Conservation (phyloP, 2,329 filamentous ascomycete genomes). For the Scleromitrula shiraiana region DNA sequence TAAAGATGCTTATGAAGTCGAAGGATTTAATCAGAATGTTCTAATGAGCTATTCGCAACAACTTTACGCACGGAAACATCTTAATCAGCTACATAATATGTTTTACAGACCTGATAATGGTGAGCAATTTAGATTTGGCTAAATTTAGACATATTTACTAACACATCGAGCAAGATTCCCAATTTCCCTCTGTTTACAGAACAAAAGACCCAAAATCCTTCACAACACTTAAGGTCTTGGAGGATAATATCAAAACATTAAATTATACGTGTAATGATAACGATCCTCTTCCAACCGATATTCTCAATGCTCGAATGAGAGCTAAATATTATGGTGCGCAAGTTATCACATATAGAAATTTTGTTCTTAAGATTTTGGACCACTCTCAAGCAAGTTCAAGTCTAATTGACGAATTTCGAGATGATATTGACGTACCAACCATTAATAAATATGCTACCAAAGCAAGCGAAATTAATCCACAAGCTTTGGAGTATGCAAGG, state of each 20-base stretch:
- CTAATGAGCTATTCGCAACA: constrained; percentile 55
- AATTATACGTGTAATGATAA: constrained; percentile 44
- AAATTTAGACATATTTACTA: constrained; percentile 41
- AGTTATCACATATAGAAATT: constrained; percentile 82
- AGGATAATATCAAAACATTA: constrained; percentile 33
- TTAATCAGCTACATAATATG: constrained; percentile 52
- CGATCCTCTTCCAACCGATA: constrained; percentile 65
- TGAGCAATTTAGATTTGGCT: constrained; percentile 8
- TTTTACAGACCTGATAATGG: constrained; percentile 28
- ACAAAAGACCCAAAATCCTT: constrained; percentile 30
- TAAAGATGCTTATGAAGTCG: constrained; percentile 35
- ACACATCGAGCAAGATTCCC: constrained; percentile 21
- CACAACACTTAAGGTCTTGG: constrained; percentile 39
- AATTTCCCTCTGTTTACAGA: constrained; percentile 15
- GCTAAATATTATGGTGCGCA: constrained; percentile 93
- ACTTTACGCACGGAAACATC: constrained; percentile 54
- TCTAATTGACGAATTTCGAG: constrained; percentile 17
- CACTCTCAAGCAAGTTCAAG: constrained; percentile 22
- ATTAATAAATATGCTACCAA: constrained; percentile 33
- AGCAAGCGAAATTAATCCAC: constrained; percentile 32
- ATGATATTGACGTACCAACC: constrained; percentile 27
- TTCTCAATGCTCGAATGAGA: constrained; percentile 74
- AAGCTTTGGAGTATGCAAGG: constrained; percentile 46
- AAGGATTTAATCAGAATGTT: constrained; percentile 40
- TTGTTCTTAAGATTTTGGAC: constrained; percentile 49